These are phyloP conservation scores for Actinomortierella ambigua DNA, from an alignment of 371 early-diverging fungal genomes.

Conservation along the genomic window DNA sequence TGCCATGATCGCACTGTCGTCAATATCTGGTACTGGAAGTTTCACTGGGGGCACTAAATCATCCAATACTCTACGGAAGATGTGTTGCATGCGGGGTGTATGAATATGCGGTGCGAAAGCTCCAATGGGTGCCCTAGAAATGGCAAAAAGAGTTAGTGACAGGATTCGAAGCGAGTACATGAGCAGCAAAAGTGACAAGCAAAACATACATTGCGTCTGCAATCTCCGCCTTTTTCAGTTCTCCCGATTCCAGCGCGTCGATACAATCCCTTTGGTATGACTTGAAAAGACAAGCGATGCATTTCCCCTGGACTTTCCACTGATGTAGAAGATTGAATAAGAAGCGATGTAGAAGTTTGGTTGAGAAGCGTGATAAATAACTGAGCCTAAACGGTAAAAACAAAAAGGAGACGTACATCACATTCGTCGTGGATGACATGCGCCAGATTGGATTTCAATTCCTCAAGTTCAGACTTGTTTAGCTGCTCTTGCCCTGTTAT, in stretches of 20 bases:
- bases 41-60: constrained; percentile 17
- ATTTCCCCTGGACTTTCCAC: constrained; percentile 24
- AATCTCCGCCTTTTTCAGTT: constrained; percentile 14
- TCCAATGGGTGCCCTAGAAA: constrained; percentile 19
- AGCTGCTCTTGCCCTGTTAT: constrained; percentile 13
- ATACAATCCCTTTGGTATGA: constrained; percentile 16
- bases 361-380: constrained; percentile 16
- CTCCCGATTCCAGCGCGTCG: constrained; percentile 20
- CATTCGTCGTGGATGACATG: constrained; percentile 14
- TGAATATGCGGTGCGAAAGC: constrained; percentile 19
- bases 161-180: constrained; percentile 15
- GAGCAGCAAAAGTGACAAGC: constrained; percentile 13
- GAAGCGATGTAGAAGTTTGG: no score
- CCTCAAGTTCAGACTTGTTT: constrained; percentile 17
- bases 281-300: constrained; percentile 17
- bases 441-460: constrained; percentile 20
- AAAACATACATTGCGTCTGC: constrained; percentile 19
- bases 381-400: constrained; percentile 1
- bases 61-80: constrained; percentile 17
- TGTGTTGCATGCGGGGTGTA: constrained; percentile 23
- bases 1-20: constrained; percentile 18
- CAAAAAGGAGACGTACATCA: constrained; percentile 19
- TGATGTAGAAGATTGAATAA: constrained; percentile 7
- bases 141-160: constrained; percentile 15
- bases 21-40: constrained; percentile 17